phyloP scores from a whole-genome alignment of 371 early-diverging fungal genomes.

The Apophysomyces sp. region DNA sequence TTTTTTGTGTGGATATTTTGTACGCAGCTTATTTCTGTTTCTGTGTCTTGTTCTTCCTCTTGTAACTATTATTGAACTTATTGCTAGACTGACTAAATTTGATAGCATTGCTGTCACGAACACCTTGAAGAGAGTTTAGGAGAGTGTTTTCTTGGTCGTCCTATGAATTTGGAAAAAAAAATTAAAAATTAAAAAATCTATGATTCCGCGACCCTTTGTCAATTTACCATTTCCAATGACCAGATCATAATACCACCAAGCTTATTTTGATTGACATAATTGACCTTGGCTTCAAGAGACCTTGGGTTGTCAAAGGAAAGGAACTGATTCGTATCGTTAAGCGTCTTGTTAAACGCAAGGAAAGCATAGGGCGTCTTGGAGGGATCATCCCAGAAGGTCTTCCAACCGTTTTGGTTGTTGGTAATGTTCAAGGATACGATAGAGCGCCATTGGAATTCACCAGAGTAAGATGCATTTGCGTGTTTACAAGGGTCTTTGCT shows the following conservation, averaged over 20 bases:
- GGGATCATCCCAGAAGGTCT: constrained; percentile 31
- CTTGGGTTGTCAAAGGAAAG: constrained; percentile 60
- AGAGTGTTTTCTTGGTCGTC: constrained; percentile 32
- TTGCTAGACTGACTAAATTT: not conserved
- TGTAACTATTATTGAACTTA: not conserved
- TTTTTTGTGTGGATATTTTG: too few species aligned
- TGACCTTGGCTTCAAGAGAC: constrained; percentile 50
- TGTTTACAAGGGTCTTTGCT: constrained; percentile 13
- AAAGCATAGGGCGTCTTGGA: constrained; percentile 60
- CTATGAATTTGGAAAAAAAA: constrained; percentile 9
- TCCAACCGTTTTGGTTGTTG: constrained; percentile 27
- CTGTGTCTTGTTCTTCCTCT: not conserved
- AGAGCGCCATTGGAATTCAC: constrained; percentile 28
- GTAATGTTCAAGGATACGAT: constrained; percentile 18
- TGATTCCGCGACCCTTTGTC: not conserved
- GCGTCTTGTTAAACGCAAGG: too few species aligned
- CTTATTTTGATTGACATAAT: constrained; percentile 40
- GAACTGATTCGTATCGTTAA: constrained; percentile 41
- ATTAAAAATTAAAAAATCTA: not conserved
- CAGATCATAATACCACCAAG: constrained; percentile 64
- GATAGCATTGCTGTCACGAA: constrained; percentile 10
- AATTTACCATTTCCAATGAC: constrained; percentile 49
- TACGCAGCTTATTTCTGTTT: too few species aligned
- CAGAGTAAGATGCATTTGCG: constrained; percentile 12
- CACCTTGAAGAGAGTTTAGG: constrained; percentile 31